Base-by-base conservation (phyloP, 1,139 yeast genomes). In the Kluyveromyces sp. region DNA sequence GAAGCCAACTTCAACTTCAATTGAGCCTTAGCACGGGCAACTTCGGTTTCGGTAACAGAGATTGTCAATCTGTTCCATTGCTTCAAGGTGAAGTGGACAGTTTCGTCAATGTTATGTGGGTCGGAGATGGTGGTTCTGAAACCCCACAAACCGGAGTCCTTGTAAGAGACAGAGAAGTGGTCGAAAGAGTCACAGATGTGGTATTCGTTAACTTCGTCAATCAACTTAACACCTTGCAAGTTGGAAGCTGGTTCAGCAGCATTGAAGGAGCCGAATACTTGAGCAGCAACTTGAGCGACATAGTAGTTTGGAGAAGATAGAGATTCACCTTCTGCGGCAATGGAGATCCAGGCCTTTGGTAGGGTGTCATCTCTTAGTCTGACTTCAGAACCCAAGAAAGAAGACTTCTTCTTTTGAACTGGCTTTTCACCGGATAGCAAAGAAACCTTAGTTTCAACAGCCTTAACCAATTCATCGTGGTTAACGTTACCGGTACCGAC, bases 321-420 rank as follows among this genome's bases (percentile, higher is more conserved):
- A 43, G 81, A 72, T 69, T 83, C 90, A 71, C 88, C 88, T 61
- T 78, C 75, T 50, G 75, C 90, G 50, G 87, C 88, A 58, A 85
- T 73, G 49, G 89, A 70, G 58, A 83, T 73, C 74, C 83, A 82
- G 50, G 92, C 92, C 67, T 79, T 78, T 65, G 90, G 87, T 66
- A 82, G 66, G 57, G 89, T 84, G 69, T 85, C 95, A 64, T 85
- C 95, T 79, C 95, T 83, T 74, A 83, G 72, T 77, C 89, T 81
- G 56, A 83, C 81, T 68, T 85, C 94, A 46, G 92, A 83, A 63
- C 95, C 95, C 67, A 84, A 75, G 77, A 83, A 84, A 40, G 78
- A 65, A 50, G 83, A 78, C 43, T 54, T 52, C 55, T 58, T 56
- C 50, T 63, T 54, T 50, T 78, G 73, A 48, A 65, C 64, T 40